These are phyloP conservation scores for Eucalyptus polybractea DNA, from an alignment of 345 rosid genomes.

Conservation along the genomic window DNA sequence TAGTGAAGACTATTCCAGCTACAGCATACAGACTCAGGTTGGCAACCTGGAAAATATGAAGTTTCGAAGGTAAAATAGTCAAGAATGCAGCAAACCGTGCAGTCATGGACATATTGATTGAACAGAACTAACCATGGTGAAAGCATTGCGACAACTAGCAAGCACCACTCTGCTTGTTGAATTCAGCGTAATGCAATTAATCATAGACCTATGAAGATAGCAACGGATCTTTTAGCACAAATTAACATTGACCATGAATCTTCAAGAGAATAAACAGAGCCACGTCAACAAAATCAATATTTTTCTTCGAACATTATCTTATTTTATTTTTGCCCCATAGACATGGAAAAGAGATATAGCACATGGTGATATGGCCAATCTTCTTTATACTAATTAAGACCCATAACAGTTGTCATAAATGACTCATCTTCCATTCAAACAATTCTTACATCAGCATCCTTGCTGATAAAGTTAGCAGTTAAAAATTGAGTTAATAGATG, in stretches of 20 bases:
- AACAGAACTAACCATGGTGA: slow-evolving; percentile 63
- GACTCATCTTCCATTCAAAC: background rate
- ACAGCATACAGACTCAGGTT: slow-evolving; percentile 77
- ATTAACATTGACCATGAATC: slow-evolving; percentile 62
- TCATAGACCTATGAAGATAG: slow-evolving; percentile 55
- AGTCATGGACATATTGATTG: background rate
- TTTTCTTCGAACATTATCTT: background rate
- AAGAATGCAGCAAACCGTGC: background rate
- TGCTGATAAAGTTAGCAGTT: background rate
- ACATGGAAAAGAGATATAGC: background rate
- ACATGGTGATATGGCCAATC: background rate
- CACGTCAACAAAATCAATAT: background rate
- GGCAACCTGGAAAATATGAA: slow-evolving; percentile 47
- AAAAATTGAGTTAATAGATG: background rate
- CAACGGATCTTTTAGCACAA: background rate
- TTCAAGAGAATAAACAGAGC: slow-evolving; percentile 4
- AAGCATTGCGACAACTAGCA: slow-evolving; percentile 93
- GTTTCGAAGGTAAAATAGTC: background rate
- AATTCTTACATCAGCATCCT: background rate
- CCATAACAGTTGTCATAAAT: background rate
- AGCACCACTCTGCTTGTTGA: slow-evolving; percentile 81
- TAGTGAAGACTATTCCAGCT: slow-evolving; percentile 60
- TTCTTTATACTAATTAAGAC: background rate
- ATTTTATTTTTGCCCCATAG: background rate
- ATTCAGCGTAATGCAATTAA: slow-evolving; percentile 77